Percentiles rank a stretch among this genome's conserved stretches.
Conservation (phyloP, 2,329 filamentous ascomycete genomes). For the Monilinia vaccinii-corymbosi region DNA sequence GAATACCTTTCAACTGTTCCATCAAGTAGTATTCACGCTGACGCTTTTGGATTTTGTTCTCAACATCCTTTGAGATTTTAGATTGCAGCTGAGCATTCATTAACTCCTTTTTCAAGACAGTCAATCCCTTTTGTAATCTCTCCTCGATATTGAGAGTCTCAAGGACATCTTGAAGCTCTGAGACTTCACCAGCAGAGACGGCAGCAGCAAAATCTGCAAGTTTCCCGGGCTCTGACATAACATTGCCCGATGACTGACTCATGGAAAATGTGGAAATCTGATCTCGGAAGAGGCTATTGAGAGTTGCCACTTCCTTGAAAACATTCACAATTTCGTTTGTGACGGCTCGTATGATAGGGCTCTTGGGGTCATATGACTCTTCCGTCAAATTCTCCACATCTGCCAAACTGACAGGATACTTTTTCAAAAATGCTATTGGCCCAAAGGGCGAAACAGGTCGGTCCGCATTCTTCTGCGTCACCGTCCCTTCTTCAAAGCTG, state of each 20-base stretch:
- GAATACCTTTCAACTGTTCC: conserved; percentile 99
- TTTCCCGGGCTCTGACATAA: conserved; percentile 89
- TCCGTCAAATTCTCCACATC: conserved; percentile 91
- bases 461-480: conserved; percentile 48
- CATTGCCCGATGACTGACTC: conserved; percentile 88
- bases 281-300: conserved; percentile 92
- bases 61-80: conserved; percentile 96
- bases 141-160: conserved; percentile 86
- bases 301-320: conserved; percentile 90
- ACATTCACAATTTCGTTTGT: conserved; percentile 98
- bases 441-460: conserved; percentile 52
- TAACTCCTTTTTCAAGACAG: conserved; percentile 93
- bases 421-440: conserved; percentile 81
- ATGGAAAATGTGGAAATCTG: conserved; percentile 97
- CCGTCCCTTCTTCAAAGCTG: conserved; percentile 80
- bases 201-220: conserved; percentile 95
- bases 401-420: conserved; percentile 86
- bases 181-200: conserved; percentile 86
- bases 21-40: conserved; percentile 98
- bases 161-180: conserved; percentile 86
- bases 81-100: conserved; percentile 97
- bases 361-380: conserved; percentile 83
- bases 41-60: conserved; percentile 92
- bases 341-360: conserved; percentile 78
- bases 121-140: conserved; percentile 80